Evolutionary conservation across 2,329 filamentous ascomycete genomes (phyloP).

Genomic region (Fusarium gaditjirri): DNA sequence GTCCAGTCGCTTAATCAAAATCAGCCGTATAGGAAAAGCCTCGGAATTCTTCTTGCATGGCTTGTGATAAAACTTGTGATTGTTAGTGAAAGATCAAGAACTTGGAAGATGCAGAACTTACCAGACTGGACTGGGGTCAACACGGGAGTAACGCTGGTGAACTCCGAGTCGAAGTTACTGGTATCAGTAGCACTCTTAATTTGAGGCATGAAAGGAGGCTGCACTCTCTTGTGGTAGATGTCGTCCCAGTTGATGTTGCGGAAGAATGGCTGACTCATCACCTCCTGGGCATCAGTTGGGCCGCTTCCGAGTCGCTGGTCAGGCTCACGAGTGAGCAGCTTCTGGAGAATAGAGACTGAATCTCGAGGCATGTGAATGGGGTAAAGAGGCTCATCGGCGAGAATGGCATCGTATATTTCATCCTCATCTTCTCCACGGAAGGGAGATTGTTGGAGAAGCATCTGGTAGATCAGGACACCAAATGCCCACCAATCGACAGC

Average conservation of each 20-base stretch:
- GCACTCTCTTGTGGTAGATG: constrained; percentile 93
- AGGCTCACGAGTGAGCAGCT: constrained; percentile 93
- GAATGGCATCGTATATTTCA: constrained; percentile 98
- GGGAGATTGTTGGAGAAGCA: constrained; percentile 98
- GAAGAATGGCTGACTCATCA: constrained; percentile 99
- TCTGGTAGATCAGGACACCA: constrained; percentile 98
- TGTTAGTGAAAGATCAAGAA: constrained; percentile 40
- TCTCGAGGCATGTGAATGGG: constrained; percentile 99
- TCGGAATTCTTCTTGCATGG: constrained; percentile 99
- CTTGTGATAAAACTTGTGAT: constrained; percentile 85
- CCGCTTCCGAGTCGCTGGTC: constrained; percentile 93
- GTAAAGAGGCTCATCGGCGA: constrained; percentile 96
- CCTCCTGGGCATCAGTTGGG: constrained; percentile 95
- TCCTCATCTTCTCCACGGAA: constrained; percentile 99
- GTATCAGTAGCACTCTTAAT: constrained; percentile 96
- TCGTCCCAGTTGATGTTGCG: constrained; percentile 98
- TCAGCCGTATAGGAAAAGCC: constrained; percentile 98
- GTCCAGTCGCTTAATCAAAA: constrained; percentile 69
- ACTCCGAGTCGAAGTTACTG: constrained; percentile 99
- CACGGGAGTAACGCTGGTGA: constrained; percentile 97
- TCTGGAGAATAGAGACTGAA: constrained; percentile 96
- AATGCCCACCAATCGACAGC: constrained; percentile 99
- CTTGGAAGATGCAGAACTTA: constrained; percentile 61
- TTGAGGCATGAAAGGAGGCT: constrained; percentile 87
- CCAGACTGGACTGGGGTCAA: constrained; percentile 96